Percentiles rank a stretch among this genome's conserved stretches.
These are phyloP conservation scores for Amborella trichopoda DNA, from an alignment of 164 flowering plant species.

Conservation along the genomic window DNA sequence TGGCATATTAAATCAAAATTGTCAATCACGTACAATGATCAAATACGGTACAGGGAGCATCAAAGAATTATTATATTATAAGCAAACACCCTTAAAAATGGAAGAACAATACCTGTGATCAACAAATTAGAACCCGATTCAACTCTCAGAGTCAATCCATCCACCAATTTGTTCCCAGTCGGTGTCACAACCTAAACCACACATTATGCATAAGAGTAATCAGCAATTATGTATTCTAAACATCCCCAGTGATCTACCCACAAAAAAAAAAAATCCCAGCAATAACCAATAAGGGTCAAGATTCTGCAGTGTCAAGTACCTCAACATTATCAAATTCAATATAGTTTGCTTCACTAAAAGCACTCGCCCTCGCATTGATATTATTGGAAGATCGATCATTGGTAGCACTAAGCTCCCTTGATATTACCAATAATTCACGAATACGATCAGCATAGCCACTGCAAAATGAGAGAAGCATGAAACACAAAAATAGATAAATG, in stretches of 20 bases:
- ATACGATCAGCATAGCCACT: slow-evolving; percentile 99
- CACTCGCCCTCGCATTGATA: slow-evolving; percentile 49
- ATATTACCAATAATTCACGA: slow-evolving; percentile 66
- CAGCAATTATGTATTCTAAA: background rate
- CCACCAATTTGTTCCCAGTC: slow-evolving; percentile 84
- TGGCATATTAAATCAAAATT: too few relatives aligned
- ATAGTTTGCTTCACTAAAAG: slow-evolving; percentile 70
- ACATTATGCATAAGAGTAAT: too few relatives aligned
- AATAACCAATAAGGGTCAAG: too few relatives aligned
- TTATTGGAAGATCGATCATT: slow-evolving; percentile 39
- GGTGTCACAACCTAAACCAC: slow-evolving; percentile 95
- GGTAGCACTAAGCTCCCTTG: slow-evolving; percentile 54
- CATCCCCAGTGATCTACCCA: background rate
- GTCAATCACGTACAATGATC: too few relatives aligned
- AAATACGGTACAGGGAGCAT: too few relatives aligned
- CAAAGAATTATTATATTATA: too few relatives aligned
- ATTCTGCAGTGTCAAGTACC: slow-evolving; percentile 35
- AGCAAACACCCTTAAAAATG: background rate
- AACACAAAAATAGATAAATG: background rate
- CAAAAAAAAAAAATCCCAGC: background rate
- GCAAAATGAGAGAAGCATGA: slow-evolving; percentile 13
- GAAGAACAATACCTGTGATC: slow-evolving; percentile 65
- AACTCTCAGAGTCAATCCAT: slow-evolving; percentile 68
- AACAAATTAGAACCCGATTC: slow-evolving; percentile 89
- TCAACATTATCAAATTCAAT: slow-evolving; percentile 84